phyloP scores from a whole-genome alignment of 768 basidiomycete genomes.

The Agrocybe pediades region DNA sequence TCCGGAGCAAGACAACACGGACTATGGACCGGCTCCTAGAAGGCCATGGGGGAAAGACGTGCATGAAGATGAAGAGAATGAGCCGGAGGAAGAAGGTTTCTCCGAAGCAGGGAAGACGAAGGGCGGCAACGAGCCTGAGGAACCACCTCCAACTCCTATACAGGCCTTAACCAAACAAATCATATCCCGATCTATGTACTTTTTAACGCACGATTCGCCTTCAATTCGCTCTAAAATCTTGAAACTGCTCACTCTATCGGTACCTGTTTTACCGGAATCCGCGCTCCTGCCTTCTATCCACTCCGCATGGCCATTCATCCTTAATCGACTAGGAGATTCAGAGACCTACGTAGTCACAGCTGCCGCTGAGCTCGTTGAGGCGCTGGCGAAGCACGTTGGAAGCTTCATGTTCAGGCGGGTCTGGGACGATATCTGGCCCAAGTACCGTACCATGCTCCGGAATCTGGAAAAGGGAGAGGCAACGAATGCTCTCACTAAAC shows the following conservation, averaged over 20 bases:
- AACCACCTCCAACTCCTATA: slow-evolving; percentile 61
- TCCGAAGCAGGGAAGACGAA: slow-evolving; percentile 23
- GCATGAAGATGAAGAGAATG: slow-evolving; percentile 16
- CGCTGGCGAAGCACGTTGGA: slow-evolving; percentile 70
- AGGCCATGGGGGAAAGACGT: slow-evolving; percentile 50
- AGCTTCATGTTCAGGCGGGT: slow-evolving; percentile 84
- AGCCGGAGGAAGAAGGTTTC: background rate
- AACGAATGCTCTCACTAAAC: slow-evolving; percentile 64
- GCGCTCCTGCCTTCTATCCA: slow-evolving; percentile 85
- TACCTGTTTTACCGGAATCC: slow-evolving; percentile 70
- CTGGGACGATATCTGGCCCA: slow-evolving; percentile 95
- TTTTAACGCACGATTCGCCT: slow-evolving; percentile 88
- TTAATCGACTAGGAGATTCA: slow-evolving; percentile 75
- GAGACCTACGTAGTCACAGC: slow-evolving; percentile 82
- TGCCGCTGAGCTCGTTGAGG: slow-evolving; percentile 73
- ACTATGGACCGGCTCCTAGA: slow-evolving; percentile 63
- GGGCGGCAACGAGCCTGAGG: slow-evolving; percentile 47
- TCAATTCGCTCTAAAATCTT: slow-evolving; percentile 86
- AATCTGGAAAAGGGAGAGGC: slow-evolving; percentile 65
- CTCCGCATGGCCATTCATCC: slow-evolving; percentile 90
- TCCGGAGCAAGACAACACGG: slow-evolving; percentile 39
- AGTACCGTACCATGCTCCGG: slow-evolving; percentile 61
- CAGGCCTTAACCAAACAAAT: slow-evolving; percentile 85
- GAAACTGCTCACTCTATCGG: slow-evolving; percentile 68
- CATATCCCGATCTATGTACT: slow-evolving; percentile 82